Evolutionary conservation across 805 yeast species (phyloP).

Genomic region (Kockiozyma suomiensis): DNA sequence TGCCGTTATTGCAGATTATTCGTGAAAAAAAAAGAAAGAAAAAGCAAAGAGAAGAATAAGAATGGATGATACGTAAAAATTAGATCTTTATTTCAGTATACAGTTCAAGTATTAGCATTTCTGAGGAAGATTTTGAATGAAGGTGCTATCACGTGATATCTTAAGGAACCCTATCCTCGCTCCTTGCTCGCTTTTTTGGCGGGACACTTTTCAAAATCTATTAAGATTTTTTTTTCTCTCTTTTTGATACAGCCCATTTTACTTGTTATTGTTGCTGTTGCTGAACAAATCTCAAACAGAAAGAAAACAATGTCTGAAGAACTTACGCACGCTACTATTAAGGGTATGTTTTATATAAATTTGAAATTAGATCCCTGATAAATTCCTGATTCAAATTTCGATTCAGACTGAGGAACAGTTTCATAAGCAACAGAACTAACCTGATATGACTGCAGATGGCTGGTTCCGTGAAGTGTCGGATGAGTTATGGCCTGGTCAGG

Average conservation of each 20-base stretch:
- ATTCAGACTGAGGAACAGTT: neutral
- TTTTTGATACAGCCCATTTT: neutral
- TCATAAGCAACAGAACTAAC: constrained; percentile 1
- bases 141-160: too few species aligned
- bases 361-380: too few species aligned
- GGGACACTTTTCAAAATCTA: neutral
- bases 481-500: constrained; percentile 99
- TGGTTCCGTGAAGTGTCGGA: constrained; percentile 96
- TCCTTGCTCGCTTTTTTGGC: neutral
- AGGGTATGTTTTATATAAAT: constrained; percentile 30
- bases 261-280: neutral
- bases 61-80: too few species aligned
- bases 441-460: constrained; percentile 56
- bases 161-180: neutral
- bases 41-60: too few species aligned
- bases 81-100: too few species aligned
- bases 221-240: neutral
- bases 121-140: too few species aligned
- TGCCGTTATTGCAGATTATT: neutral
- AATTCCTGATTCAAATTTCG: neutral
- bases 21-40: neutral
- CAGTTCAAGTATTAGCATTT: too few species aligned
- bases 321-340: constrained; percentile 37
- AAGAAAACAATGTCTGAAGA: constrained; percentile 31
- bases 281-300: neutral